Evolutionary conservation across 2,329 filamentous ascomycete genomes (phyloP).

Genomic region (Ceratocystis ficicola): DNA sequence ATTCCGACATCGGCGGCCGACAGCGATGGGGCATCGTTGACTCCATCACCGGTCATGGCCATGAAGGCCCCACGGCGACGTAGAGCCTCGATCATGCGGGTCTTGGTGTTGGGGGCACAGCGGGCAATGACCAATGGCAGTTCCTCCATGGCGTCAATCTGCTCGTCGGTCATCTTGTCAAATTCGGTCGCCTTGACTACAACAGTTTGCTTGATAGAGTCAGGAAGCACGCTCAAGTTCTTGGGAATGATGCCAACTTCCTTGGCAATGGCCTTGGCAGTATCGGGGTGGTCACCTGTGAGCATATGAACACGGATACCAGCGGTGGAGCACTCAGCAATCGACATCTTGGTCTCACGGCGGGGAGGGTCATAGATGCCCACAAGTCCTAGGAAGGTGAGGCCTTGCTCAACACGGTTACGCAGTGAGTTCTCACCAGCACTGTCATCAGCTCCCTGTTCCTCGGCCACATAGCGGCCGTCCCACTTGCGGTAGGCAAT

Average conservation of each 20-base stretch:
- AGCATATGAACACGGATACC: conserved; percentile 76
- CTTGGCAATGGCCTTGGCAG: conserved; percentile 63
- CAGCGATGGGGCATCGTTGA: conserved; percentile 74
- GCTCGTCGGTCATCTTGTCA: conserved; percentile 59
- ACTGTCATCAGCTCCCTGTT: conserved; percentile 26
- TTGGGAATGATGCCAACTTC: conserved; percentile 66
- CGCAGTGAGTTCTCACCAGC: conserved; percentile 39
- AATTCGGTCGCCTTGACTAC: conserved; percentile 69
- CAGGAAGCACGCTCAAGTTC: conserved; percentile 47
- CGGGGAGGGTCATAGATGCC: conserved; percentile 82
- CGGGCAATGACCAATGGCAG: conserved; percentile 72
- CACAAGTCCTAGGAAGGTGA: conserved; percentile 67
- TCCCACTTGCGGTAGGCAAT: conserved; percentile 52
- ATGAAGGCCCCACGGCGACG: conserved; percentile 64
- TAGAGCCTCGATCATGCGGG: conserved; percentile 80
- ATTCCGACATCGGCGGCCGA: conserved; percentile 76
- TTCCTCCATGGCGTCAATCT: conserved; percentile 64
- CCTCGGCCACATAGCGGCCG: conserved; percentile 33
- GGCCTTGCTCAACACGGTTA: conserved; percentile 49
- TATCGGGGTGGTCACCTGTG: conserved; percentile 70
- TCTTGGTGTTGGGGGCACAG: conserved; percentile 76
- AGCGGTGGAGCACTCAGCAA: conserved; percentile 56
- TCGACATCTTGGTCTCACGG: conserved; percentile 62
- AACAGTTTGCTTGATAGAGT: conserved; percentile 52
- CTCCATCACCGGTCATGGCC: conserved; percentile 81